Evolutionary conservation across 2,329 filamentous ascomycete species (phyloP).

Genomic region (Colletotrichum lentis): DNA sequence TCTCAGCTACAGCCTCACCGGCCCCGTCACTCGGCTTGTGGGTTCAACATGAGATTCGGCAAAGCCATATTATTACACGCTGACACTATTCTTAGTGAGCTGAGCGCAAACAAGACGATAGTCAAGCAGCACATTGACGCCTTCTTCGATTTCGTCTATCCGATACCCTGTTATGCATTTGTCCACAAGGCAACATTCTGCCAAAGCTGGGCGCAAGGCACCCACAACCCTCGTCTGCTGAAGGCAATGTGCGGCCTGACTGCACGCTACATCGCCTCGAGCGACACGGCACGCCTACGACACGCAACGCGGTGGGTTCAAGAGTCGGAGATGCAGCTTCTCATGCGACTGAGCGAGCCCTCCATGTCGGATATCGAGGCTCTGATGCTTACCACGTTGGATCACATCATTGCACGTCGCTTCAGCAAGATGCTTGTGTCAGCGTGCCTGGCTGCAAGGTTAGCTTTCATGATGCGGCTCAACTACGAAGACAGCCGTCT

Average conservation of each 20-base stretch:
- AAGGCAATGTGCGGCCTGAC: conserved; percentile 32
- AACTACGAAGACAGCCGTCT: conserved; percentile 39
- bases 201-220: conserved; percentile 28
- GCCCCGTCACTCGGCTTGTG: conserved; percentile 20
- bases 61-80: not conserved
- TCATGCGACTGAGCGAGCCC: conserved; percentile 35
- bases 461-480: conserved; percentile 40
- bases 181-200: conserved; percentile 35
- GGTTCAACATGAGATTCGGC: not conserved
- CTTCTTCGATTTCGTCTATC: conserved; percentile 32
- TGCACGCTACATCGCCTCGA: conserved; percentile 21
- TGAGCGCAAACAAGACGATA: conserved; percentile 21
- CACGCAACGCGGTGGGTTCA: conserved; percentile 42
- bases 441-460: conserved; percentile 31
- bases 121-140: conserved; percentile 35
- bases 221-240: conserved; percentile 25
- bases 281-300: conserved; percentile 1
- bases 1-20: conserved; percentile 6
- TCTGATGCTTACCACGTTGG: conserved; percentile 39
- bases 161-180: conserved; percentile 34
- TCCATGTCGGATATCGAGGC: conserved; percentile 40
- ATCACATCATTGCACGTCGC: conserved; percentile 39
- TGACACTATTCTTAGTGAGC: conserved; percentile 8
- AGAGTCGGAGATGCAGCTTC: conserved; percentile 36
- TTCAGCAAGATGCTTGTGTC: conserved; percentile 41